A percentile compares a stretch with the other conserved stretches of the same genome.
phyloP scores from a whole-genome alignment of 805 yeast species.

The Kodamaea jinghongensis region DNA sequence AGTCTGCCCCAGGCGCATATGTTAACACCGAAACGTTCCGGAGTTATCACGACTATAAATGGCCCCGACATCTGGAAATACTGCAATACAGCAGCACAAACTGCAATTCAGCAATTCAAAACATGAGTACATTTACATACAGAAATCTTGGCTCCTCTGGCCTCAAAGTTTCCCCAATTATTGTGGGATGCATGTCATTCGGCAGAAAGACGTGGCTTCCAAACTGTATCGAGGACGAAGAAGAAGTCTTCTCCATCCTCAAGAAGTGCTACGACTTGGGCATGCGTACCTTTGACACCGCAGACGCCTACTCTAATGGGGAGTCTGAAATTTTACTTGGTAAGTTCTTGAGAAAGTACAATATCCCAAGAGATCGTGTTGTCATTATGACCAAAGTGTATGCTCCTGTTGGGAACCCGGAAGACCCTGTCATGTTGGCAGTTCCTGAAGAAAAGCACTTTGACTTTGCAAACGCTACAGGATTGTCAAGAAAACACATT shows the following conservation, averaged over 20 bases:
- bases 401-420: conserved; percentile 13
- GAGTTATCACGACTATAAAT: too few relatives aligned
- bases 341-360: conserved; percentile 50
- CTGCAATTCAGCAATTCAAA: too few relatives aligned
- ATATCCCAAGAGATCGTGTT: conserved; percentile 51
- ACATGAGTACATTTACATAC: too few relatives aligned
- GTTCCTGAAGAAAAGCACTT: too few relatives aligned
- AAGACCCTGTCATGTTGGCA: conserved; percentile 3
- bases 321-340: conserved; percentile 48
- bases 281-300: conserved; percentile 49
- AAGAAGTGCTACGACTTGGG: conserved; percentile 46
- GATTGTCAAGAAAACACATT: conserved; percentile 47
- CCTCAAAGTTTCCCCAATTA: conserved; percentile 45
- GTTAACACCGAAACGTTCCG: too few relatives aligned
- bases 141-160: conserved; percentile 43
- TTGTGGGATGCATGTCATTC: conserved; percentile 56
- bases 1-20: too few relatives aligned
- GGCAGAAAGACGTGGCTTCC: conserved; percentile 45
- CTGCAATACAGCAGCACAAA: too few relatives aligned
- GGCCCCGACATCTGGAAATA: too few relatives aligned
- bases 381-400: conserved; percentile 52
- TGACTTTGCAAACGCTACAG: conserved; percentile 29
- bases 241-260: conserved; percentile 39
- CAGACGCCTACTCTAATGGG: conserved; percentile 49
- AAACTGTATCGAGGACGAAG: conserved; percentile 49